Base-by-base conservation (phyloP, 176 grass and related monocot species). In the Miscanthus lutarioriparius region DNA sequence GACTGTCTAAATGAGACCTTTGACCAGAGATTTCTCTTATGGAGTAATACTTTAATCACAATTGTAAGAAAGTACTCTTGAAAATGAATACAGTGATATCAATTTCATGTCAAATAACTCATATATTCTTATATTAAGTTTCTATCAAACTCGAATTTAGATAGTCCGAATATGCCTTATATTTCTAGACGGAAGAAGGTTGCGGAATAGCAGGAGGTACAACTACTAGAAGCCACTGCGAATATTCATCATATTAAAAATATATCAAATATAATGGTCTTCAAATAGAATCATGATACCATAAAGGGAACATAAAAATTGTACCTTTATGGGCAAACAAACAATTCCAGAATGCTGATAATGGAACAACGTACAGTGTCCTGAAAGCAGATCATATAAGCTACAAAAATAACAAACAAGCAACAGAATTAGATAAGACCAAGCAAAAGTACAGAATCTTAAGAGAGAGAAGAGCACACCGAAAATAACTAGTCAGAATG, bases 261-360 rank as follows among this genome's bases (percentile, higher is more conserved):
- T 5, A 33, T 77, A 49, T 58, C 33, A 78, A 72, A 33, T 20
- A 59, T 27, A 13, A 25, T 39, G 22, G 80, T 69, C 36, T 38
- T 25, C 80, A 86, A 90, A 83, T 28, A 79, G 80, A 87, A 90
- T 67, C 59, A 12, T 79, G 80, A 74, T 79, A 86, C 67, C 75
- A 82, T 40, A 86, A 86, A 67, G 16, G 80, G 84, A 63, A 85
- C 84, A 90, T 79, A 67, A 86, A 74, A 86, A 23, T 73, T 68
- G 48, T 75, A 75, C 45, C 10, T 35, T 58, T 79, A 66, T 79
- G 69, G 20, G 74, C 59, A 83, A 79, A 79, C 30, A 83, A 40
- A 75, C 67, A 28, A 83, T 79, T 79, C 74, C 37, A 68, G 78
- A 86, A 72, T 79, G 58, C 26, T 79, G 67, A 68, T 89, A 56